Conservation (phyloP, 768 basidiomycete genomes). For the Saitozyma podzolica region DNA sequence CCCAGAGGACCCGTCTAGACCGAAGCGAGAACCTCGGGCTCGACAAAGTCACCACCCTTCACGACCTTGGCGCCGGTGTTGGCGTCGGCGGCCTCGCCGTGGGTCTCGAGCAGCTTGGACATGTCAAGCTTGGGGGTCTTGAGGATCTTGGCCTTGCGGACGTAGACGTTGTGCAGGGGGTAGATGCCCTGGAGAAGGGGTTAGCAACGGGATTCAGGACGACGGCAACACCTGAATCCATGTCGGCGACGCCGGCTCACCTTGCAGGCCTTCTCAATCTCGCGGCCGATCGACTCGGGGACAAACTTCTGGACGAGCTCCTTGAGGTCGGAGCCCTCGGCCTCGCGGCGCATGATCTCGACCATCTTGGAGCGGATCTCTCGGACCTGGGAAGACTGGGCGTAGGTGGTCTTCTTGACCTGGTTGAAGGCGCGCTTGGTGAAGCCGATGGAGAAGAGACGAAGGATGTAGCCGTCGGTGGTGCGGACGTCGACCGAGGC, state of each 20-base stretch:
- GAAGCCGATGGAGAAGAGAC: constrained; percentile 98
- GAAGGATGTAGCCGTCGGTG: constrained; percentile 97
- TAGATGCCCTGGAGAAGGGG: constrained; percentile 72
- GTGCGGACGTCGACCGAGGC: constrained; percentile 99
- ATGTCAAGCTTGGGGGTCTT: constrained; percentile 97
- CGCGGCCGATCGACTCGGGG: constrained; percentile 96
- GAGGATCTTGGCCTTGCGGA: constrained; percentile 98
- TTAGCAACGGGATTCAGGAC: constrained; percentile 2
- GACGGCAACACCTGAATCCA: too few relatives aligned
- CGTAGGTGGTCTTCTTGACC: constrained; percentile 99
- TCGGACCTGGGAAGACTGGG: constrained; percentile 87
- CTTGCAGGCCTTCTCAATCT: constrained; percentile 93
- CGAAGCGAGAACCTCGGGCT: constrained; percentile 88
- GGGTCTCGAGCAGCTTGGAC: constrained; percentile 91
- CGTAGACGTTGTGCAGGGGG: constrained; percentile 97
- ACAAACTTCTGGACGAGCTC: constrained; percentile 90
- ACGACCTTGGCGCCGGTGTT: constrained; percentile 82
- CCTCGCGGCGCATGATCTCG: constrained; percentile 75
- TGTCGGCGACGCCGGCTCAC: constrained; percentile 22
- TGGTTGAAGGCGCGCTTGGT: constrained; percentile 95
- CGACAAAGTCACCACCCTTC: constrained; percentile 83
- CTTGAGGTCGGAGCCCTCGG: constrained; percentile 93
- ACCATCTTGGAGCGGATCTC: constrained; percentile 99
- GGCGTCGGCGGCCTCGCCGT: constrained; percentile 93
- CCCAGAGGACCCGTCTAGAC: constrained; percentile 59